These are phyloP conservation scores for Penicillium sp. DNA, from an alignment of 2,329 filamentous ascomycete genomes.

Conservation along the genomic window DNA sequence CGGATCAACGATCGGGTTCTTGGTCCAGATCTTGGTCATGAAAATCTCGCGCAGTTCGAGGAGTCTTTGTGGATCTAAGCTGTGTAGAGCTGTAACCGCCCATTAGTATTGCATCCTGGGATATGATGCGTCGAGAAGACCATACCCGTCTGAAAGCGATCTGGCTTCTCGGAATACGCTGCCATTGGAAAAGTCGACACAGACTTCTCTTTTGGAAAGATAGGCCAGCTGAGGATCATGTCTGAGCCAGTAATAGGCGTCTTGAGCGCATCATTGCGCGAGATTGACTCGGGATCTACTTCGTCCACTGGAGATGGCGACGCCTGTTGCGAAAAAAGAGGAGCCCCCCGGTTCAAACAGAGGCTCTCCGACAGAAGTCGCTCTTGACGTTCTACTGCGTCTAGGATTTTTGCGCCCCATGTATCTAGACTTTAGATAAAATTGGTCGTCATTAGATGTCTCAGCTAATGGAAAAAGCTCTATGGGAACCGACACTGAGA, in stretches of 20 bases:
- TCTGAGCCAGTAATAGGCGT: constrained; percentile 26
- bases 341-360: not conserved
- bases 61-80: constrained; percentile 17
- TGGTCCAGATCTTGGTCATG: constrained; percentile 24
- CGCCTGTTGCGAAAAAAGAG: constrained; percentile 7
- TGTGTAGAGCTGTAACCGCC: constrained; percentile 9
- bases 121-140: not conserved
- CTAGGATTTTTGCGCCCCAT: constrained; percentile 22
- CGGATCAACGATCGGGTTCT: constrained; percentile 23
- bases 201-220: constrained; percentile 22
- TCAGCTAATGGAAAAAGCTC: constrained; percentile 5
- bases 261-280: constrained; percentile 23
- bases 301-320: constrained; percentile 16
- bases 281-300: constrained; percentile 23
- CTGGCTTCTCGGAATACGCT: constrained; percentile 22
- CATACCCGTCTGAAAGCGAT: constrained; percentile 17
- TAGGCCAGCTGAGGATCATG: constrained; percentile 26
- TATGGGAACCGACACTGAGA: constrained; percentile 21
- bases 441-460: constrained; percentile 9
- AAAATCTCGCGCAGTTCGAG: constrained; percentile 23
- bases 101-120: not conserved
- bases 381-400: constrained; percentile 24
- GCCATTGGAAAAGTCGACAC: constrained; percentile 22
- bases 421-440: constrained; percentile 18
- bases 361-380: constrained; percentile 17